Conservation (phyloP, 345 rosid species). For the sweet orange (Citrus sinensis) region DVS_A1.0 CM039162.1:20701501-20702000, state of each 20-base stretch:
- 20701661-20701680: background rate
- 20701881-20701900: no score
- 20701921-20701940: background rate
- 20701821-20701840: no score
- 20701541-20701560: no score
- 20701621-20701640: no score
- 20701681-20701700: background rate
- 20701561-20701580: no score
- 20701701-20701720: background rate
- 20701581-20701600: no score
- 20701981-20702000: background rate
- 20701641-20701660: no score
- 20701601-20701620: no score
- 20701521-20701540: no score
- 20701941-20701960: background rate
- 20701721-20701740: background rate
- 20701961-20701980: background rate
- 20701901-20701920: background rate
- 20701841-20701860: background rate
- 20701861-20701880: no score
- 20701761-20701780: background rate
- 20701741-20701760: background rate
- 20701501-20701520: no score
- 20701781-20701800: background rate
- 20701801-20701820: background rate